phyloP scores from a whole-genome alignment of 176 grass and related monocot genomes.

The Ananas comosus region DNA sequence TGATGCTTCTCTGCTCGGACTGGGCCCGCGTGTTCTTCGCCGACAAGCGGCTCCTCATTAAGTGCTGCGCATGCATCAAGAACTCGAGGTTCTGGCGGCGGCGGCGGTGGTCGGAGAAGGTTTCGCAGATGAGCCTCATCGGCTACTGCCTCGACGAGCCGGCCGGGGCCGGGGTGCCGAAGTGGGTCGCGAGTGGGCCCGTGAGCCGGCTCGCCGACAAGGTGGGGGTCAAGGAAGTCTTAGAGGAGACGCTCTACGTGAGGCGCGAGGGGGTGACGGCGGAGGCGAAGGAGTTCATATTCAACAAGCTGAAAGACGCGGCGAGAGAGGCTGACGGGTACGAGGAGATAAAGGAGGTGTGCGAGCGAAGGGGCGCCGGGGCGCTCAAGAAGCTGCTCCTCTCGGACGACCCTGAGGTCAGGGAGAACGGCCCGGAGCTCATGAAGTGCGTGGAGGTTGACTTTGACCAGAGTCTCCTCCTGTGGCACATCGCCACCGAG shows the following conservation, averaged over 20 bases:
- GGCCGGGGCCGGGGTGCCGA: neutral
- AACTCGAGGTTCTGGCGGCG: constrained; percentile 6
- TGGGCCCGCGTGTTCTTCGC: constrained; percentile 3
- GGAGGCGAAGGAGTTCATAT: neutral
- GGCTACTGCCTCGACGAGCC: constrained; percentile 25
- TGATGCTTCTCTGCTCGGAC: constrained; percentile 35
- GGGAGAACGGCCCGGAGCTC: too few relatives aligned
- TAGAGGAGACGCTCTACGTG: neutral
- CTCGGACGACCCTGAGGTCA: too few relatives aligned
- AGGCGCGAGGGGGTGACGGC: neutral
- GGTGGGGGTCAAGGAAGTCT: neutral
- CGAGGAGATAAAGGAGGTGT: too few relatives aligned
- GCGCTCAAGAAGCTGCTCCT: neutral
- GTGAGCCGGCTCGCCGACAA: too few relatives aligned
- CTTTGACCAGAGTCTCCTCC: neutral
- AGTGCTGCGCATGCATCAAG: constrained; percentile 13
- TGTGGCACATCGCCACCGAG: constrained; percentile 4
- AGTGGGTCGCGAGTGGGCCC: too few relatives aligned
- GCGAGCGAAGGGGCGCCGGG: neutral
- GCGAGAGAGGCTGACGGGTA: too few relatives aligned
- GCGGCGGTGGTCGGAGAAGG: constrained; percentile 30
- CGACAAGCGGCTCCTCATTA: too few relatives aligned
- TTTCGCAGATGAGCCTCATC: constrained; percentile 37
- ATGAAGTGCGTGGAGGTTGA: too few relatives aligned
- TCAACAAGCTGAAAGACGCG: neutral